Evolutionary conservation across 495 filamentous ascomycete species (phyloP).

Genomic region (Hypoxylon lenormandii): DNA sequence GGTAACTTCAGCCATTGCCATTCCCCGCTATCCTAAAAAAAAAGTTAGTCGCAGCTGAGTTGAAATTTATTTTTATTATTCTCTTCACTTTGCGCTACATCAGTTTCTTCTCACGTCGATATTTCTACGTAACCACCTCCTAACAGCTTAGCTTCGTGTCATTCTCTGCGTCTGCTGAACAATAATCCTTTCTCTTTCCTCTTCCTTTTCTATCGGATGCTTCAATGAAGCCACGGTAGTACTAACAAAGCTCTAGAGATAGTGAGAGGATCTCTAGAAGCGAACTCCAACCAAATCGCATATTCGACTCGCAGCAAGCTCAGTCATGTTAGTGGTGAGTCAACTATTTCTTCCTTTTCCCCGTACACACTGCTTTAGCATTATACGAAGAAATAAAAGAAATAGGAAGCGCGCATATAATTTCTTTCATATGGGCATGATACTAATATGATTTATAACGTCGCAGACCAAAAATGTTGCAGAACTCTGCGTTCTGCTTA

Average conservation of each 20-base stretch:
- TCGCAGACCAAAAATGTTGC: constrained; percentile 68
- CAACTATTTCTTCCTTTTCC: constrained; percentile 13
- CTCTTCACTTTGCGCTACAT: constrained; percentile 18
- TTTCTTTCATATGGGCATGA: no score
- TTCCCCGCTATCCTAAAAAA: constrained; percentile 47
- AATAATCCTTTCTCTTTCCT: constrained; percentile 3
- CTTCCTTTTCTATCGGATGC: constrained; percentile 7
- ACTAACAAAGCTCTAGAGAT: constrained; percentile 76
- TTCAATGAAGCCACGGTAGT: constrained; percentile 74
- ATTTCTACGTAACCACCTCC: neutral
- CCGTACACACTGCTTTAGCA: neutral
- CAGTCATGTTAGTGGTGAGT: constrained; percentile 60
- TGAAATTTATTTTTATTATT: constrained; percentile 35
- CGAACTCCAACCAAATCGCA: constrained; percentile 41
- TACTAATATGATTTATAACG: constrained; percentile 29
- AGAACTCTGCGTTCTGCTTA: constrained; percentile 89
- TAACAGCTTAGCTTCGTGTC: constrained; percentile 2
- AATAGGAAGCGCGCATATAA: no score
- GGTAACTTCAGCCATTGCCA: constrained; percentile 30
- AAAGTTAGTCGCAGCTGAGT: constrained; percentile 14
- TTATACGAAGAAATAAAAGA: constrained; percentile 1
- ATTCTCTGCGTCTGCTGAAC: constrained; percentile 15
- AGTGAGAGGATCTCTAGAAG: constrained; percentile 76
- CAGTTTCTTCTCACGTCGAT: neutral
- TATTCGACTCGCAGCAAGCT: constrained; percentile 19